Conservation (phyloP, 768 basidiomycete genomes). For the Lactarius tabidus region DNA sequence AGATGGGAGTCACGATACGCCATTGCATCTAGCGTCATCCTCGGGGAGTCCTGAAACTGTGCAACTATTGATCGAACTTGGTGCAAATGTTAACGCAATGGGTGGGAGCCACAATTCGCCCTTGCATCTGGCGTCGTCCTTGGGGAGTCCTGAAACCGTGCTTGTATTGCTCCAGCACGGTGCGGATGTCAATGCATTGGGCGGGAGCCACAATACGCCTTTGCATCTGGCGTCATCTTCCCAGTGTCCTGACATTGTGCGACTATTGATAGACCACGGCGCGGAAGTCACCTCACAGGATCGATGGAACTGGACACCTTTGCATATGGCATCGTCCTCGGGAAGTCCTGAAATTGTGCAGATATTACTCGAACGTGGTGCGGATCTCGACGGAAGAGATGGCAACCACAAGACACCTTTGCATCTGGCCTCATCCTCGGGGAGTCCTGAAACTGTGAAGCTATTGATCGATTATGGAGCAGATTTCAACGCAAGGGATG, state of each 20-base stretch:
- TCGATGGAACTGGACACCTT: not conserved
- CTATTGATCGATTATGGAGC: not conserved
- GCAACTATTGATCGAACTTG: not conserved
- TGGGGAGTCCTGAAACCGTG: no score
- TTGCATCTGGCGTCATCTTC: not conserved
- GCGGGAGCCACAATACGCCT: not conserved
- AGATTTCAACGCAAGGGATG: not conserved
- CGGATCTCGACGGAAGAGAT: no score
- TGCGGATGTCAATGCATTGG: no score
- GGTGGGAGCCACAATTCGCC: no score
- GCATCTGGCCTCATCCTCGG: no score
- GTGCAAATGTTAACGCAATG: not conserved
- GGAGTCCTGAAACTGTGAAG: no score
- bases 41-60: not conserved
- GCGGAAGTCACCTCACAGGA: not conserved
- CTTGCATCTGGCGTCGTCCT: no score
- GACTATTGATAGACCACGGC: not conserved
- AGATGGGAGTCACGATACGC: no score
- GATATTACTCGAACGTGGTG: not conserved
- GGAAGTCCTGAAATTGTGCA: not conserved
- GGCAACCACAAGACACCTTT: not conserved
- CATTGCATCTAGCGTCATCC: no score
- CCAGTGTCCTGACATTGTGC: no score
- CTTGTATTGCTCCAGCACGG: no score
- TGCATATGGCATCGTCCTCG: not conserved